These are phyloP conservation scores for Cyclospora cayetanensis DNA, from an alignment of 169 alveolate species.

Conservation along the genomic window DNA sequence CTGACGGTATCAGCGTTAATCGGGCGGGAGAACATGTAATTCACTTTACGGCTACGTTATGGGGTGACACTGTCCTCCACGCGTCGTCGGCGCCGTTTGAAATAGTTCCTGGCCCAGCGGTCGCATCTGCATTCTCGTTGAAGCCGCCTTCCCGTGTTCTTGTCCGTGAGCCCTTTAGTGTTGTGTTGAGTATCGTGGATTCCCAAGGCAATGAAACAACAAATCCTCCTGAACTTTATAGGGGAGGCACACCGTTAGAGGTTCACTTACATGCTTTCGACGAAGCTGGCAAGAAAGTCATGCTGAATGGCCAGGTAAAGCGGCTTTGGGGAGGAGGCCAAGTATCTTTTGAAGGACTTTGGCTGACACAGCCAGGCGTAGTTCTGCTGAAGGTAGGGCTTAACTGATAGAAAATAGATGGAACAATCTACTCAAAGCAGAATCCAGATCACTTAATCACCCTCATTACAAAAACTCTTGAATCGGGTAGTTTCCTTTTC, in stretches of 20 bases:
- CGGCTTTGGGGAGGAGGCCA: slow-evolving; percentile 53
- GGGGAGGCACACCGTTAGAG: slow-evolving; percentile 16
- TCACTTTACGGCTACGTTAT: slow-evolving; percentile 37
- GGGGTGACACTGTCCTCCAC: slow-evolving; percentile 48
- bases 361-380: slow-evolving; percentile 34
- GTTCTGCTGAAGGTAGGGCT: slow-evolving; percentile 36
- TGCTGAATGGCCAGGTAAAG: not conserved
- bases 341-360: slow-evolving; percentile 24
- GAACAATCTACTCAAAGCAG: too few relatives aligned
- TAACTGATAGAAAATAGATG: too few relatives aligned
- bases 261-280: slow-evolving; percentile 21
- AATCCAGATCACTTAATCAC: too few relatives aligned
- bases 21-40: slow-evolving; percentile 32
- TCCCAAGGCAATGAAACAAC: slow-evolving; percentile 31
- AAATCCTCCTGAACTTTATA: not conserved
- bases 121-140: slow-evolving; percentile 18
- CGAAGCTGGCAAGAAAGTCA: slow-evolving; percentile 10
- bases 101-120: slow-evolving; percentile 46
- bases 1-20: not conserved
- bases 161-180: slow-evolving; percentile 28
- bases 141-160: slow-evolving; percentile 48
- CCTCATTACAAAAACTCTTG: too few relatives aligned
- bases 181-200: slow-evolving; percentile 43
- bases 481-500: too few relatives aligned
- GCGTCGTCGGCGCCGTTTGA: slow-evolving; percentile 51